phyloP scores from a whole-genome alignment of 352 stramenopile species.

The Elongisporangium anandrum region DNA sequence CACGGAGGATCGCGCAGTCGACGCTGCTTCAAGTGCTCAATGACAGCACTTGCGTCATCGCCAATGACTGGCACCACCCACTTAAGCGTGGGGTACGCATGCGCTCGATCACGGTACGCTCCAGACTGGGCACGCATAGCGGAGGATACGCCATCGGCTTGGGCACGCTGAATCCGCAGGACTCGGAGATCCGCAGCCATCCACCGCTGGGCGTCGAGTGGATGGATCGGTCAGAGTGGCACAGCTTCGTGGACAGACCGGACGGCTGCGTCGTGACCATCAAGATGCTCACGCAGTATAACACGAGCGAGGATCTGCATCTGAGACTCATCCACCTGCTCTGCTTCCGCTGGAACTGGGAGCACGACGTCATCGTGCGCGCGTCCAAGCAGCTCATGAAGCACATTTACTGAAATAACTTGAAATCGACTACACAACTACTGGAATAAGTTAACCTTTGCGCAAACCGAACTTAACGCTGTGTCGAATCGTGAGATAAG shows the following conservation, averaged over 20 bases:
- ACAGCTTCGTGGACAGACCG: background rate
- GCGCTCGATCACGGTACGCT: conserved; percentile 32
- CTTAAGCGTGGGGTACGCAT: conserved; percentile 26
- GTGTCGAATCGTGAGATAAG: no score
- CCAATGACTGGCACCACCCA: conserved; percentile 32
- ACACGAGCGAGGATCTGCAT: background rate
- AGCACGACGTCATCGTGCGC: background rate
- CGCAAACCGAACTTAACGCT: background rate
- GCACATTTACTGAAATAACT: background rate
- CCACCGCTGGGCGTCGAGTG: background rate
- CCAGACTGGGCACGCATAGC: conserved; percentile 22
- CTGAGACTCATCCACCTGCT: background rate
- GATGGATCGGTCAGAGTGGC: background rate
- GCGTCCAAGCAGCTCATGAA: background rate
- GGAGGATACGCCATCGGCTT: background rate
- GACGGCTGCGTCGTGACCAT: background rate
- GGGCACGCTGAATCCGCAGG: background rate
- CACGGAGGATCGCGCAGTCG: conserved; percentile 27
- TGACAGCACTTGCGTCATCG: conserved; percentile 26
- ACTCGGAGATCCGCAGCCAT: background rate
- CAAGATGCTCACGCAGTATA: background rate
- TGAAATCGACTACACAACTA: background rate
- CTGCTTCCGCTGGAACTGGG: background rate
- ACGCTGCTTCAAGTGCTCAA: conserved; percentile 39
- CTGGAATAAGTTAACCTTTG: background rate